These are phyloP conservation scores for Nakaseomyces delphensis DNA, from an alignment of 1,139 yeast species.

Conservation along the genomic window DNA sequence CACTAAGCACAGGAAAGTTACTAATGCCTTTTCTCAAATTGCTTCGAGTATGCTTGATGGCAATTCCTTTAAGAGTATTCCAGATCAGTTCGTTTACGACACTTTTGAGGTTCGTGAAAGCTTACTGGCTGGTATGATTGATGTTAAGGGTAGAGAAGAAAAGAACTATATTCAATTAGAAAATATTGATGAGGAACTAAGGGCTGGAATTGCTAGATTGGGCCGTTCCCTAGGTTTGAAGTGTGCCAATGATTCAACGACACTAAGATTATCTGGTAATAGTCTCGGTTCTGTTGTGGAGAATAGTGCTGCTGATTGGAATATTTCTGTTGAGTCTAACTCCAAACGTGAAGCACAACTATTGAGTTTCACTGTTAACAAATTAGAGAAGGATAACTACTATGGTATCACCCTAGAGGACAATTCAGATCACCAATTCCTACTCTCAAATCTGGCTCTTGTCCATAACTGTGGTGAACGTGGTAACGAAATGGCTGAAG, in stretches of 20 bases:
- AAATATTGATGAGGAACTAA: background rate
- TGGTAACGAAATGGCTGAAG: conserved; percentile 99
- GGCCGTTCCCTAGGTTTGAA: conserved; percentile 38
- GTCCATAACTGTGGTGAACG: conserved; percentile 68
- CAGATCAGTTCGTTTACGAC: conserved; percentile 20
- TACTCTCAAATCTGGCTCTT: conserved; percentile 34
- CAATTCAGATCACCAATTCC: conserved; percentile 36
- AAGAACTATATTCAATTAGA: background rate
- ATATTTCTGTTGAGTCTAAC: conserved; percentile 7
- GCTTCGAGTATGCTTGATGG: background rate
- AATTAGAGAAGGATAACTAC: conserved; percentile 31
- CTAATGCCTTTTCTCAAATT: background rate
- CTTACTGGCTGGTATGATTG: conserved; percentile 38
- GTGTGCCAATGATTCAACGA: conserved; percentile 17
- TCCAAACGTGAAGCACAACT: conserved; percentile 25
- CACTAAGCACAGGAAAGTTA: background rate
- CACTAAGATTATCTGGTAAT: conserved; percentile 9
- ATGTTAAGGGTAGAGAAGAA: conserved; percentile 29
- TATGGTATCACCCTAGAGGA: conserved; percentile 37
- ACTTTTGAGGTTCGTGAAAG: conserved; percentile 33
- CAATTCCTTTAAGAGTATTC: conserved; percentile 16
- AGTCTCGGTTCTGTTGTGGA: conserved; percentile 8
- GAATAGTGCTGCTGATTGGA: conserved; percentile 10
- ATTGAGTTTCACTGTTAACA: conserved; percentile 29
- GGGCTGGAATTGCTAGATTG: conserved; percentile 27